phyloP scores from a whole-genome alignment of 306 rosid species.

The Boehmeria nivea region DNA sequence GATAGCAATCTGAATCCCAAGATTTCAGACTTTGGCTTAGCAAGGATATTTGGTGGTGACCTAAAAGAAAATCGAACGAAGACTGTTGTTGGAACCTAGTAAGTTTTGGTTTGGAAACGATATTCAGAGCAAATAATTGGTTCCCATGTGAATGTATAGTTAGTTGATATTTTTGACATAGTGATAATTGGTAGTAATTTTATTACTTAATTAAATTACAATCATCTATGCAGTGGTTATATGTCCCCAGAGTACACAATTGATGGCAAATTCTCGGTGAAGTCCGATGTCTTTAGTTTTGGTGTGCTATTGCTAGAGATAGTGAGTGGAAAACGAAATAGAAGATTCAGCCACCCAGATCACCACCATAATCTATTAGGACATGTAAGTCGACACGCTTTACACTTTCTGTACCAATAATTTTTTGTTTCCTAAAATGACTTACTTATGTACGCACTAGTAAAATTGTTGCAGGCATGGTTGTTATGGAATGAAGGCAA shows the following conservation, averaged over 20 bases:
- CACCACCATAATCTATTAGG: slow-evolving; percentile 24
- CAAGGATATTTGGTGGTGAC: slow-evolving; percentile 12
- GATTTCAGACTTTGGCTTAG: slow-evolving; percentile 16
- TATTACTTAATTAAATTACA: too few species aligned
- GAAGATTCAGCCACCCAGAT: slow-evolving; percentile 13
- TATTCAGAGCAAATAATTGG: too few species aligned
- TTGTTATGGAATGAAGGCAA: slow-evolving; percentile 28
- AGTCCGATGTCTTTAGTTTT: slow-evolving; percentile 29
- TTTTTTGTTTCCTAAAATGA: too few species aligned
- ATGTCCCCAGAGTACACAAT: slow-evolving; percentile 29
- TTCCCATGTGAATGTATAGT: too few species aligned
- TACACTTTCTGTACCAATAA: too few species aligned
- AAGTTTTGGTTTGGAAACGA: neutral
- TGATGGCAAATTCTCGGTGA: slow-evolving; percentile 18
- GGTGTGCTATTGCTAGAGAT: slow-evolving; percentile 29
- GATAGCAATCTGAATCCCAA: slow-evolving; percentile 10
- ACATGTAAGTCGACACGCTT: too few species aligned
- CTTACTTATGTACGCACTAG: too few species aligned
- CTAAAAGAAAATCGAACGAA: slow-evolving; percentile 2
- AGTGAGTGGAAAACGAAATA: slow-evolving; percentile 18
- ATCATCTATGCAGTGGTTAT: slow-evolving; percentile 17
- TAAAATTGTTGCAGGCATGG: slow-evolving; percentile 27
- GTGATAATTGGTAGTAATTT: too few species aligned
- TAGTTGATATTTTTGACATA: too few species aligned
- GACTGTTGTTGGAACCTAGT: slow-evolving; percentile 14